phyloP scores from a whole-genome alignment of 345 rosid species.

The Firmiana major region DNA sequence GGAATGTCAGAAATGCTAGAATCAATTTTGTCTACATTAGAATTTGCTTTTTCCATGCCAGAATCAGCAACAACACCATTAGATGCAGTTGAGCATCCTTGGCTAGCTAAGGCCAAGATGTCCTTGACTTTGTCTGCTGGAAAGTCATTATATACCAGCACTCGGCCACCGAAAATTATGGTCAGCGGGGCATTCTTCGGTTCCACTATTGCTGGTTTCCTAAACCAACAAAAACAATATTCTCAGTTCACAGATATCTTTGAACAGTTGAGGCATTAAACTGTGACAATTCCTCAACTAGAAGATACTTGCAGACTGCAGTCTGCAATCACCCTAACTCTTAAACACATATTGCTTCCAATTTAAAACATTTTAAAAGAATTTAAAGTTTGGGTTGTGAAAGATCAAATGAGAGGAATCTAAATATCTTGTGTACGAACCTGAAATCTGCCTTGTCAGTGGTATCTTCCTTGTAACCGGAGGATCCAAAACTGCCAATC shows the following conservation, averaged over 20 bases:
- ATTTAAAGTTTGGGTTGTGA: background rate
- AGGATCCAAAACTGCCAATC: slow-evolving; percentile 10
- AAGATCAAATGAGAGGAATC: background rate
- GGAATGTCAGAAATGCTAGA: slow-evolving; percentile 24
- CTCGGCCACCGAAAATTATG: slow-evolving; percentile 55
- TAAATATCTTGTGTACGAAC: slow-evolving; percentile 14
- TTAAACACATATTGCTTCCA: background rate
- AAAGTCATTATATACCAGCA: slow-evolving; percentile 42
- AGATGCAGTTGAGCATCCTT: slow-evolving; percentile 8
- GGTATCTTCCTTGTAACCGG: slow-evolving; percentile 1
- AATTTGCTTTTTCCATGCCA: background rate
- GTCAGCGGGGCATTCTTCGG: slow-evolving; percentile 45
- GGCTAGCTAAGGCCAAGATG: slow-evolving; percentile 40
- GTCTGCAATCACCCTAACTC: too few species aligned
- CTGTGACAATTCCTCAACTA: too few species aligned
- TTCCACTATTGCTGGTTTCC: slow-evolving; percentile 23
- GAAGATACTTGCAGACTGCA: too few species aligned
- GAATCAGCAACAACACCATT: slow-evolving; percentile 5
- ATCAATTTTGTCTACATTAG: background rate
- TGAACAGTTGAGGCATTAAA: too few species aligned
- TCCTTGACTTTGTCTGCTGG: slow-evolving; percentile 55
- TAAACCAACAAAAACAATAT: slow-evolving; percentile 4
- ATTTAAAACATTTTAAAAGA: background rate
- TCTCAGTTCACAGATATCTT: background rate
- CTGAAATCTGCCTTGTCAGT: slow-evolving; percentile 14